Evolutionary conservation across 306 rosid species (phyloP).

Genomic region (Glycyrrhiza uralensis): DNA sequence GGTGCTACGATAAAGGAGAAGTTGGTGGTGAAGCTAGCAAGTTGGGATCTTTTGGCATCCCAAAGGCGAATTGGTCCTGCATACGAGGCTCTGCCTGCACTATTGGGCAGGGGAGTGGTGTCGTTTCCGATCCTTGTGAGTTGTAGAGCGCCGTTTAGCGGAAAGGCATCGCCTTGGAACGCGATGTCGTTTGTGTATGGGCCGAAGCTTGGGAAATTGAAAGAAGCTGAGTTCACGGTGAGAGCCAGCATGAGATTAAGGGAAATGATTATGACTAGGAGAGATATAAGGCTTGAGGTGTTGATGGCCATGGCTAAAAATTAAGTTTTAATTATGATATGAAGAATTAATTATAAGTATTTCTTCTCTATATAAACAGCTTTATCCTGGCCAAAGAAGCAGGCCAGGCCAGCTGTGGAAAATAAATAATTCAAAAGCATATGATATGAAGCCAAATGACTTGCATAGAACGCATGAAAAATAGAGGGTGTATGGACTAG

Average conservation of each 20-base stretch:
- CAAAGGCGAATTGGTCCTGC: conserved; percentile 31
- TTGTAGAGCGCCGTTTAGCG: background rate
- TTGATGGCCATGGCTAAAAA: conserved; percentile 3
- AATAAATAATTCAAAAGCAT: background rate
- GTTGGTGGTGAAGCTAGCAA: conserved; percentile 12
- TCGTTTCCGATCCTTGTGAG: conserved; percentile 13
- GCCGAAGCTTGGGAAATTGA: background rate
- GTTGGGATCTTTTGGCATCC: conserved; percentile 21
- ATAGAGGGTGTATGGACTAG: background rate
- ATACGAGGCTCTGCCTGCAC: conserved; percentile 41
- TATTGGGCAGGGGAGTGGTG: background rate
- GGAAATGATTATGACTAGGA: background rate
- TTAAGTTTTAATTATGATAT: background rate
- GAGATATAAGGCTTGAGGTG: background rate
- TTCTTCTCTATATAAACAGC: background rate
- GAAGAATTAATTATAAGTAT: too few species aligned
- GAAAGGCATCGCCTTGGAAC: conserved; percentile 24
- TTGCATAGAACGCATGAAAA: background rate
- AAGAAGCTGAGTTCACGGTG: conserved; percentile 20
- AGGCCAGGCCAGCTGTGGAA: background rate
- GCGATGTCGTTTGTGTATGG: background rate
- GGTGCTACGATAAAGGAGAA: conserved; percentile 25
- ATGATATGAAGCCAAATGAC: conserved; percentile 26
- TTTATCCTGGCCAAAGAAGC: background rate
- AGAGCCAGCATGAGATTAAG: background rate